These are phyloP conservation scores for Endocalyx cinctus DNA, from an alignment of 2,329 filamentous ascomycete species.

Conservation along the genomic window DNA sequence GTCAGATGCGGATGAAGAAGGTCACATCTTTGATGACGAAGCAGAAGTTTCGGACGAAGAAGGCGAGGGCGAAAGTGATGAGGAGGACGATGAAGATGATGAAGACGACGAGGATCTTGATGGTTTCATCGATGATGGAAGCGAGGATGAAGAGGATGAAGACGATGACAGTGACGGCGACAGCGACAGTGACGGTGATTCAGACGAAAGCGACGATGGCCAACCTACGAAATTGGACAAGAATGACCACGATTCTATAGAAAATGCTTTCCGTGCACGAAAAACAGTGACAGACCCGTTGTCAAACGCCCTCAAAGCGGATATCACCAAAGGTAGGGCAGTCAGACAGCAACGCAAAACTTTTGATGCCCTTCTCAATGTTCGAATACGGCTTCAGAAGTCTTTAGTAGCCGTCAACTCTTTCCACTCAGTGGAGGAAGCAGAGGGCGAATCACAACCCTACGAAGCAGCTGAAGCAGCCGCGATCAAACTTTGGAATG, in stretches of 20 bases:
- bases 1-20: constrained; percentile 28
- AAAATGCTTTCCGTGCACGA: too few species aligned
- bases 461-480: constrained; percentile 79
- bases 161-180: constrained; percentile 32
- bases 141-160: constrained; percentile 31
- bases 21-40: constrained; percentile 30
- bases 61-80: constrained; percentile 24
- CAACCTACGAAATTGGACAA: constrained; percentile 62
- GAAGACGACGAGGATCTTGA: constrained; percentile 13
- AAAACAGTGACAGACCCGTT: constrained; percentile 59
- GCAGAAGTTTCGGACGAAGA: constrained; percentile 32
- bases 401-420: constrained; percentile 79
- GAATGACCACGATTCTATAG: constrained; percentile 66
- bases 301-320: constrained; percentile 63
- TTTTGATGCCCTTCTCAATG: constrained; percentile 85
- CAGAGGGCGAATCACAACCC: constrained; percentile 43
- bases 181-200: constrained; percentile 14
- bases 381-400: constrained; percentile 90
- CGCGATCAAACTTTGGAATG: constrained; percentile 79
- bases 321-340: constrained; percentile 79
- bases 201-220: constrained; percentile 28
- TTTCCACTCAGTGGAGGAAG: constrained; percentile 45
- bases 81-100: constrained; percentile 14
- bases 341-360: constrained; percentile 80
- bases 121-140: constrained; percentile 31